Conservation (phyloP, 2,329 filamentous ascomycete genomes). For the Fusarium sp. region DNA sequence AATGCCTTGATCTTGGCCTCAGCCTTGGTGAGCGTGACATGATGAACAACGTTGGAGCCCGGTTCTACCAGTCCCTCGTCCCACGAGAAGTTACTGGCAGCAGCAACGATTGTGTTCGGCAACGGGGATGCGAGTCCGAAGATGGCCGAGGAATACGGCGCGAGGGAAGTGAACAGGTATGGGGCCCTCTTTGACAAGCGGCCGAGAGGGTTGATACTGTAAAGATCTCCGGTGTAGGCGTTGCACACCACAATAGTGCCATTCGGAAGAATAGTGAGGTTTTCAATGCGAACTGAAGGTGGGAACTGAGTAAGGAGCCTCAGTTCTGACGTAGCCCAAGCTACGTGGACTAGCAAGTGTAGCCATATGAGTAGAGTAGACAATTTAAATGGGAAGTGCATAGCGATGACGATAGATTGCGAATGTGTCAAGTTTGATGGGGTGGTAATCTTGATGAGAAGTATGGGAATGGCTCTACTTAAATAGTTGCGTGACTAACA, state of each 20-base stretch:
- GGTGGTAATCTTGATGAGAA: background rate
- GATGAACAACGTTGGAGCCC: background rate
- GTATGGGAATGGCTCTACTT: background rate
- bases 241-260: conserved; percentile 1
- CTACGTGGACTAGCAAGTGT: background rate
- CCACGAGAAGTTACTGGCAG: background rate
- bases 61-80: background rate
- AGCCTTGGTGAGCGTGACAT: background rate
- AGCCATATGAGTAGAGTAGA: background rate
- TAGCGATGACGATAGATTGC: background rate
- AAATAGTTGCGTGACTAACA: background rate
- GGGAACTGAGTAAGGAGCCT: background rate
- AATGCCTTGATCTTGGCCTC: background rate
- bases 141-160: background rate
- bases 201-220: background rate
- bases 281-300: background rate
- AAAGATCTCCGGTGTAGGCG: background rate
- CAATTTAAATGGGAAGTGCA: background rate
- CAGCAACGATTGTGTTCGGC: background rate
- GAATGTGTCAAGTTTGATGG: background rate
- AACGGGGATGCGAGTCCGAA: background rate
- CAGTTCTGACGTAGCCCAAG: background rate
- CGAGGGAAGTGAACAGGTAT: background rate
- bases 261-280: background rate
- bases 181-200: background rate